Conservation (phyloP, 2,329 filamentous ascomycete species). For the Escovopsis sp. region DNA sequence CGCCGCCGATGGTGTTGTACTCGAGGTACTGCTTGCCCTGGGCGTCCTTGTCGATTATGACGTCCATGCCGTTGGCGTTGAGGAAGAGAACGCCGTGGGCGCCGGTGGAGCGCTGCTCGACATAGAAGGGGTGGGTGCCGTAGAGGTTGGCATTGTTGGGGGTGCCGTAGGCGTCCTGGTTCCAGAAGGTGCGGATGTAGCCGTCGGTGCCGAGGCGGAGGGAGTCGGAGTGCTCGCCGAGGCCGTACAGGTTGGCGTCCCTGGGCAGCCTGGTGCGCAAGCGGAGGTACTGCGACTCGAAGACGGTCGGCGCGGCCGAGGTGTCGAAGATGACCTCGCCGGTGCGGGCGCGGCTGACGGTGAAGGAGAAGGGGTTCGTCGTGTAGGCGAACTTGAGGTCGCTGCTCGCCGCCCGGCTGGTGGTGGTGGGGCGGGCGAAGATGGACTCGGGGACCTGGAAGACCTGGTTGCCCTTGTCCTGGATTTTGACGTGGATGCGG, state of each 20-base stretch:
- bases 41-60: slow-evolving; percentile 48
- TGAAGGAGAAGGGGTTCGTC: slow-evolving; percentile 49
- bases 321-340: slow-evolving; percentile 52
- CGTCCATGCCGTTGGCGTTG: slow-evolving; percentile 63
- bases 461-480: slow-evolving; percentile 51
- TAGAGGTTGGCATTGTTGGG: slow-evolving; percentile 56
- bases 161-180: slow-evolving; percentile 48
- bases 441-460: slow-evolving; percentile 62
- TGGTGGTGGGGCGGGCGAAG: slow-evolving; percentile 35
- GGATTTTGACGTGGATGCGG: slow-evolving; percentile 61
- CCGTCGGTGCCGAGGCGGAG: slow-evolving; percentile 53
- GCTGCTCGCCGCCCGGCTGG: slow-evolving; percentile 13
- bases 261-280: slow-evolving; percentile 55
- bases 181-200: slow-evolving; percentile 50
- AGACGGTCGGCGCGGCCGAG: slow-evolving; percentile 49
- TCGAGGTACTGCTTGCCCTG: slow-evolving; percentile 54
- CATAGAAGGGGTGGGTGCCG: slow-evolving; percentile 61
- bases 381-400: slow-evolving; percentile 32
- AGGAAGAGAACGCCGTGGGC: slow-evolving; percentile 63
- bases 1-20: slow-evolving; percentile 67
- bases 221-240: slow-evolving; percentile 63
- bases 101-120: slow-evolving; percentile 36
- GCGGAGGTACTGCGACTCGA: slow-evolving; percentile 63
- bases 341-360: slow-evolving; percentile 28
- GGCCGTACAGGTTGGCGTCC: slow-evolving; percentile 58